Base-by-base conservation (phyloP, 768 basidiomycete species). In the Tricholoma furcatifolium region DNA sequence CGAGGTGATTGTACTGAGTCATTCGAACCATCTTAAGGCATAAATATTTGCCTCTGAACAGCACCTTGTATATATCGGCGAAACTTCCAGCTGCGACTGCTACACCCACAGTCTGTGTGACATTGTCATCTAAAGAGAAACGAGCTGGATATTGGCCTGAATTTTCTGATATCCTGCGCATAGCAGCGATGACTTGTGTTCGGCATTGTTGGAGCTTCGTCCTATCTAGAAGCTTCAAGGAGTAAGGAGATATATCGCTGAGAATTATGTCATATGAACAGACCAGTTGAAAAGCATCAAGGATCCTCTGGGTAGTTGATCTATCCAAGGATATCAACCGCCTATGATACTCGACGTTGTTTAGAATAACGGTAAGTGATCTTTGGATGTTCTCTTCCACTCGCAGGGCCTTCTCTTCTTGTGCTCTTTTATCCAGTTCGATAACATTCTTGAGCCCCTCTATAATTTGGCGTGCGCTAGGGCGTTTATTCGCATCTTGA, bases 221-320 rank as follows among this genome's bases (percentile, higher is more conserved):
- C 2, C 35, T 44, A 49, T 53, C 51, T n/a, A 49, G n/a, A 17
- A 53, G 23, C 55, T 56, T 45, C 10, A 21, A 23, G 27, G 27
- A 18, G 1, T 30, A 14, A 9, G 39, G 46, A 14, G 8, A 27
- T 6, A 10, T 43, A 15, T 23, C 18, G 8, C 4, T 43, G 23
- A 8, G 30, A 5, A 7, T 21, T 18, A 4, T 8, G 14, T 12
- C 12, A 41, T n/a, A 11, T 2, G 3, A 2, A 31, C 39, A 41
- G 47, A 50, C 48, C 43, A 27, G 14, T 40, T 55, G 54, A 24
- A 55, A 55, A 2, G 30, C 43, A 15, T 55, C 47, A 32, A 55
- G 54, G 23, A 45, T 11, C 14, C 14, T 41, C 36, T 50, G 42
- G 18, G 54, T 48, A 30, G 49, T 35, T 2, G 10, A n/a, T 2